Evolutionary conservation across 495 filamentous ascomycete species (phyloP).

Genomic region (Penicillium mononematosum): DNA sequence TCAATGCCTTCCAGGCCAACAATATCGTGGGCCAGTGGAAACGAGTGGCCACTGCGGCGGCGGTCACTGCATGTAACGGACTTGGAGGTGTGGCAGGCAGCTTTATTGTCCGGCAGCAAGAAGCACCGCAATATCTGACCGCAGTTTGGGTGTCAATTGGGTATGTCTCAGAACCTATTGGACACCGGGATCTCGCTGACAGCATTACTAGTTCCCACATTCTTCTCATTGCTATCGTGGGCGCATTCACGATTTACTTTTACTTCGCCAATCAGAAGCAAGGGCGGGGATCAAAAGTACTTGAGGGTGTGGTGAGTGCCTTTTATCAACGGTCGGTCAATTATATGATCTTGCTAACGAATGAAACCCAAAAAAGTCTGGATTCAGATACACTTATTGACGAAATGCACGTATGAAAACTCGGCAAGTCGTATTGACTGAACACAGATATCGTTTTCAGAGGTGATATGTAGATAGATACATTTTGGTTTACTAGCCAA

Average conservation of each 20-base stretch:
- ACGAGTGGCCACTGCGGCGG: constrained; percentile 66
- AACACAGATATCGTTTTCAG: background rate
- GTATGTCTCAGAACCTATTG: background rate
- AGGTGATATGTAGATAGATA: background rate
- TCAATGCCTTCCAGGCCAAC: constrained; percentile 71
- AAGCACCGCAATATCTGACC: constrained; percentile 51
- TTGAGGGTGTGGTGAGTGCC: constrained; percentile 53
- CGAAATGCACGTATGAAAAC: background rate
- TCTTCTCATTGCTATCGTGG: constrained; percentile 62
- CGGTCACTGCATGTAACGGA: constrained; percentile 68
- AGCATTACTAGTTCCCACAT: constrained; percentile 53
- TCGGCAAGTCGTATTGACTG: background rate
- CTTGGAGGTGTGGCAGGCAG: constrained; percentile 74
- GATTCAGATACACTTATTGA: constrained; percentile 55
- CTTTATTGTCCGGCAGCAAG: constrained; percentile 66
- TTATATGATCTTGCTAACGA: constrained; percentile 1
- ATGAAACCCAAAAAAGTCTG: constrained; percentile 23
- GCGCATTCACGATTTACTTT: constrained; percentile 60
- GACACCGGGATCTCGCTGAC: constrained; percentile 24
- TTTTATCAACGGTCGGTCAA: background rate
- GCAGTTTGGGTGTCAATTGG: constrained; percentile 15
- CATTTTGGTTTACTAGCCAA: background rate
- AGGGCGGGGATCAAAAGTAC: constrained; percentile 42
- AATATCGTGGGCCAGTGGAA: constrained; percentile 78
- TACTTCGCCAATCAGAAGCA: constrained; percentile 56